Conservation (phyloP, 768 basidiomycete genomes). For the Pleurotus ostreatus region DNA sequence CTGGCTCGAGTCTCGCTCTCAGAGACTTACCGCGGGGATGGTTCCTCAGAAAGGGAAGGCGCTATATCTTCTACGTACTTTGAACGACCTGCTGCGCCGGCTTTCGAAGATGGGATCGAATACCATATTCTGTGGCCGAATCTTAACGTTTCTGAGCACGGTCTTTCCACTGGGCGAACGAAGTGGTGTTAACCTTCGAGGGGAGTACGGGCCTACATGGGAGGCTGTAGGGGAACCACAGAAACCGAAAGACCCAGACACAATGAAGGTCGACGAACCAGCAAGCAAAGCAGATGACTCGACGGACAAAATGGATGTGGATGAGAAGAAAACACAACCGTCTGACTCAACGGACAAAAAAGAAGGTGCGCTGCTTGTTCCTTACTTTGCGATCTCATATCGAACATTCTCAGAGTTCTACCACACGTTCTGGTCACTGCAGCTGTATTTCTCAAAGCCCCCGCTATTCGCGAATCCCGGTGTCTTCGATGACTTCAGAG, state of each 20-base stretch:
- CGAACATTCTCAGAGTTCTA: constrained; percentile 59
- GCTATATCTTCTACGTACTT: constrained; percentile 73
- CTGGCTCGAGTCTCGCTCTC: constrained; percentile 76
- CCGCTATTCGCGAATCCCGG: constrained; percentile 55
- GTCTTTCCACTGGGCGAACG: constrained; percentile 87
- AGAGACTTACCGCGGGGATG: constrained; percentile 71
- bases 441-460: constrained; percentile 81
- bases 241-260: constrained; percentile 25
- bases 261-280: constrained; percentile 19
- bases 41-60: constrained; percentile 87
- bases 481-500: constrained; percentile 62
- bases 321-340: constrained; percentile 33
- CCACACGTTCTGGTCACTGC: constrained; percentile 86
- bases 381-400: neutral
- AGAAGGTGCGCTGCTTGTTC: constrained; percentile 43
- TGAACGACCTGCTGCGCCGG: constrained; percentile 84
- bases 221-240: constrained; percentile 50
- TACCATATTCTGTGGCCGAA: constrained; percentile 85
- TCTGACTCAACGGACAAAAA: constrained; percentile 43
- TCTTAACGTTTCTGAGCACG: constrained; percentile 79
- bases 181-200: constrained; percentile 88
- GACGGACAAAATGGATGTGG: constrained; percentile 61
- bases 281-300: constrained; percentile 24
- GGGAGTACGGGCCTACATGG: constrained; percentile 81
- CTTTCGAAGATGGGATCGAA: constrained; percentile 84